These are phyloP conservation scores for Groenewaldozyma tartarivorans DNA, from an alignment of 805 yeast species.

Conservation along the genomic window DNA sequence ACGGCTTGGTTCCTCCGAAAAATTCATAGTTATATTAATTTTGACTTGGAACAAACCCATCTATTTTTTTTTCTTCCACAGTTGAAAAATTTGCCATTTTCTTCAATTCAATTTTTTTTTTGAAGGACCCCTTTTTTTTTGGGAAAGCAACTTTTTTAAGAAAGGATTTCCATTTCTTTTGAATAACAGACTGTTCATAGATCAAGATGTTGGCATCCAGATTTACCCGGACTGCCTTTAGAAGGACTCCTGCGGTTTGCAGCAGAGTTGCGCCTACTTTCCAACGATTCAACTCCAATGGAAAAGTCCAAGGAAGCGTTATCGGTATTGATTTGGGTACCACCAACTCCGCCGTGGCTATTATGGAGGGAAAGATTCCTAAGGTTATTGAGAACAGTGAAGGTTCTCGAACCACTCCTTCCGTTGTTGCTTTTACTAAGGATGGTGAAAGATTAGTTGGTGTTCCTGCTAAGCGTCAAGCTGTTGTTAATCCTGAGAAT, in stretches of 20 bases:
- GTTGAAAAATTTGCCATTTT: conserved; percentile 7
- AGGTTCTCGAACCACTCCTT: conserved; percentile 80
- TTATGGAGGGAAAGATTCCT: conserved; percentile 71
- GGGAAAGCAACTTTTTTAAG: conserved; percentile 3
- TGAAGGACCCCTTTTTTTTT: neutral
- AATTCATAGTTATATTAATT: too few relatives aligned
- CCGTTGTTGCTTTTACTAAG: conserved; percentile 88
- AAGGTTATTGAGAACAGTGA: conserved; percentile 70
- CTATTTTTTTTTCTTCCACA: conserved; percentile 7
- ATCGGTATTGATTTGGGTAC: conserved; percentile 85
- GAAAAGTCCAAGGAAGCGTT: conserved; percentile 49
- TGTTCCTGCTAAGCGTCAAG: conserved; percentile 93
- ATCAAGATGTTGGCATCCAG: conserved; percentile 31
- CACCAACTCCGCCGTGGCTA: conserved; percentile 83
- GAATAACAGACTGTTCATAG: conserved; percentile 5
- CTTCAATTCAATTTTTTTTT: conserved; percentile 3
- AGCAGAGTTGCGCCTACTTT: conserved; percentile 16
- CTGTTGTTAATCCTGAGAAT: conserved; percentile 88
- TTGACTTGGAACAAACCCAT: conserved; percentile 10
- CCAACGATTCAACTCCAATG: conserved; percentile 38
- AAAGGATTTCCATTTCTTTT: conserved; percentile 8
- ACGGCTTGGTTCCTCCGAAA: too few relatives aligned
- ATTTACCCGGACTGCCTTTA: conserved; percentile 29
- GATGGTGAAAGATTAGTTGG: conserved; percentile 90
- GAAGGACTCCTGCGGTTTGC: conserved; percentile 20